Evolutionary conservation across 2,329 filamentous ascomycete species (phyloP), one percentile per base, ranked within the genome.

Genomic region (Lasiodiplodia gonubiensis): DNA sequence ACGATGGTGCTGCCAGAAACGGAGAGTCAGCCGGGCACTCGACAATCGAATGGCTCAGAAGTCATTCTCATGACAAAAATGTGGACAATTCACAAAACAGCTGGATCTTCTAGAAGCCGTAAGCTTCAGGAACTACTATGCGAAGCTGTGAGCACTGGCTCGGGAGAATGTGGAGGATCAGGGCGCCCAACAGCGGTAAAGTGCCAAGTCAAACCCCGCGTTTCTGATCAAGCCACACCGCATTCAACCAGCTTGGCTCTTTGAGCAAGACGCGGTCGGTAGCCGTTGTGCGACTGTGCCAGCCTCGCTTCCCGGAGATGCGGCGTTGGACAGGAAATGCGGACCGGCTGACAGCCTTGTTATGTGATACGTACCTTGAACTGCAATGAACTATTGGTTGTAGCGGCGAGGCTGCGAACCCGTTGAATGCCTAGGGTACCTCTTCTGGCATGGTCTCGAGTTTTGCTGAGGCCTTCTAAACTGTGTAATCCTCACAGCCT

Each of bases 121-220:
- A 23, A 23, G 23, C 23, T n/a, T n/a, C 33, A 55, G 18, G 16
- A n/a, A 33, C 14, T 6, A 6, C 27, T 3, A 11, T 39, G 14
- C 12, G 23, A 37, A 23, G 53, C 33, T 35, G 30, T 11, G 16
- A 39, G 18, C 25, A 25, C 35, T 21, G 18, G 30, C 33, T 46
- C 14, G 23, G 37, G 14, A 46, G 35, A 8, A 46, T 18, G 37
- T 37, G 12, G 54, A 59, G n/a, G 18, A 57, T 23, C 12, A 63
- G 16, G 35, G 23, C 18, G 14, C 27, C 39, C 18, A 37, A n/a
- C 25, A 30, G 25, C 46, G 27, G 42, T 14, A 37, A 37, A 48
- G 30, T 52, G 59, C 46, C 59, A 63, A 63, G 59, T 63, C 59
- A 63, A 61, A 63, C 59, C 59, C 59, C 59, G 59, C 59, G 59